Evolutionary conservation across 1,139 yeast genomes (phyloP).

Genomic region (Candida tetrigidarum): DNA sequence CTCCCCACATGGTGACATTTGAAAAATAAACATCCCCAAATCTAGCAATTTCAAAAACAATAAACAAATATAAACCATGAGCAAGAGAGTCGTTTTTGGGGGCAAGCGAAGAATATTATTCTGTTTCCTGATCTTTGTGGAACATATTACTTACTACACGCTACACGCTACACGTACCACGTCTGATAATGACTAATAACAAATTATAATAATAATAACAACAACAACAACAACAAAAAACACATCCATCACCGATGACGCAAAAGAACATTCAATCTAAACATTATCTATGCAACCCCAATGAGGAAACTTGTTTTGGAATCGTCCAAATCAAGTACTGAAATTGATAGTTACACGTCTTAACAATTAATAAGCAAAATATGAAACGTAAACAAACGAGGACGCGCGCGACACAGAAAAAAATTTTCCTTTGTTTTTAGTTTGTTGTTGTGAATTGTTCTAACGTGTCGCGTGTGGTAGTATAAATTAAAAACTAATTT

Average conservation of each 20-base stretch:
- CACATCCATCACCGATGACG: conserved; percentile 1
- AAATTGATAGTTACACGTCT: conserved; percentile 7
- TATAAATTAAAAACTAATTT: conserved; percentile 5
- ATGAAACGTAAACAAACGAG: conserved; percentile 9
- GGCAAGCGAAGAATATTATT: not conserved
- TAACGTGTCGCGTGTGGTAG: conserved; percentile 8
- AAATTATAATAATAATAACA: not conserved
- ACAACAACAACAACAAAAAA: not conserved
- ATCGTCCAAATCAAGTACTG: conserved; percentile 4
- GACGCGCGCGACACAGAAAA: conserved; percentile 4
- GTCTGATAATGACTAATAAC: not conserved
- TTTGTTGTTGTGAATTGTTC: too few relatives aligned
- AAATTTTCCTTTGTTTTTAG: conserved; percentile 3
- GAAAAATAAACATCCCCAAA: not conserved
- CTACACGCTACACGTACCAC: conserved; percentile 5
- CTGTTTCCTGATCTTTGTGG: not conserved
- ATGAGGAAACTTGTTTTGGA: conserved; percentile 1
- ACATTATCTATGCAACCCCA: too few relatives aligned
- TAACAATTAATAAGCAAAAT: conserved; percentile 5
- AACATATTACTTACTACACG: too few relatives aligned
- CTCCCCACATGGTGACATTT: too few relatives aligned
- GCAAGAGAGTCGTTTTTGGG: not conserved
- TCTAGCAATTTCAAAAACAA: conserved; percentile 1
- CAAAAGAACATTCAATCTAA: not conserved
- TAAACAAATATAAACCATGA: too few relatives aligned